Conservation (phyloP, 257 asterid species). For the Galeopsis tetrahit region DNA sequence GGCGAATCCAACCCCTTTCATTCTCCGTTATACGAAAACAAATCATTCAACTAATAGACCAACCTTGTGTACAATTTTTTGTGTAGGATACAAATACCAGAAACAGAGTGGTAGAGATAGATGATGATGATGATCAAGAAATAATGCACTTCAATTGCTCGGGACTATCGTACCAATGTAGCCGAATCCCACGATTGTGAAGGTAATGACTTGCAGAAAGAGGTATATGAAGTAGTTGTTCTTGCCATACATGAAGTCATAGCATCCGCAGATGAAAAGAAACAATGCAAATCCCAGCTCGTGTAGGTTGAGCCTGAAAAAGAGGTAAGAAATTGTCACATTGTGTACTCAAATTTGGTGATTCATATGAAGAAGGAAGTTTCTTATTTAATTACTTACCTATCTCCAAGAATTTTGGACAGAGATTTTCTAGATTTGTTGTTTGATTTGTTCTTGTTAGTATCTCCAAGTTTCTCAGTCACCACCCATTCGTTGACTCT, state of each 20-base stretch:
- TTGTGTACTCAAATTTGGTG: neutral
- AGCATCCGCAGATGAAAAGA: conserved; percentile 62
- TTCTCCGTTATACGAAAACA: conserved; percentile 32
- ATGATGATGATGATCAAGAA: conserved; percentile 13
- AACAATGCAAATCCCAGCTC: conserved; percentile 63
- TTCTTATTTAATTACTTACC: conserved; percentile 38
- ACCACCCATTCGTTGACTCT: conserved; percentile 77
- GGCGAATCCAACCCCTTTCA: conserved; percentile 29
- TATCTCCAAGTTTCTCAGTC: conserved; percentile 67
- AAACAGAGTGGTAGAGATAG: conserved; percentile 17
- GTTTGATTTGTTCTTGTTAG: conserved; percentile 47
- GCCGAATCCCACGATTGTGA: conserved; percentile 65
- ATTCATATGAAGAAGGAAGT: neutral
- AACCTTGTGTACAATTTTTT: conserved; percentile 51
- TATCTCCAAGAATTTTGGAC: conserved; percentile 52
- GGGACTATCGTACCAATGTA: conserved; percentile 59
- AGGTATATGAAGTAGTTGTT: conserved; percentile 61
- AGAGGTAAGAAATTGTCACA: neutral
- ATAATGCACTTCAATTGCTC: conserved; percentile 5
- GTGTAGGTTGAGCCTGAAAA: conserved; percentile 50
- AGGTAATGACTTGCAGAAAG: conserved; percentile 60
- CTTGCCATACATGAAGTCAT: conserved; percentile 62
- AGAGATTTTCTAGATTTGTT: conserved; percentile 40
- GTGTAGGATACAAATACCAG: conserved; percentile 45
- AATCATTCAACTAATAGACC: conserved; percentile 32